Evolutionary conservation across 345 rosid genomes (phyloP).

Genomic region (Euclidium syriacum): DNA sequence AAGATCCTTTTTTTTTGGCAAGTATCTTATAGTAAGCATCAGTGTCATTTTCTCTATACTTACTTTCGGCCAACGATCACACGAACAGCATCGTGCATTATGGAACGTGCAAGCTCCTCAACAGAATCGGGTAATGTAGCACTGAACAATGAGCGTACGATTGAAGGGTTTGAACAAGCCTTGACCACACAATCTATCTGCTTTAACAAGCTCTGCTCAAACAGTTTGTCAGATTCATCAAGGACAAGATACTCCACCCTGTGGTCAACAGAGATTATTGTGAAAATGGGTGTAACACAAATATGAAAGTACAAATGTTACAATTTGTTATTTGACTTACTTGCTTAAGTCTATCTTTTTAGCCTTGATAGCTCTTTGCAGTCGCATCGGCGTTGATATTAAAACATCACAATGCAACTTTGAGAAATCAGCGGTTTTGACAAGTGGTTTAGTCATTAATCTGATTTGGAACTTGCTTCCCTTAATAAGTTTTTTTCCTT

Average conservation of each 20-base stretch:
- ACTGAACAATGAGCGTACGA: constrained; percentile 82
- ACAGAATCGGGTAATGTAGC: constrained; percentile 94
- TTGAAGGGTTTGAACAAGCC: constrained; percentile 87
- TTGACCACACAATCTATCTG: constrained; percentile 88
- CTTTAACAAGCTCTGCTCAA: constrained; percentile 79
- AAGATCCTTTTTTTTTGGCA: constrained; percentile 12
- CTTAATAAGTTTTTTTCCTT: constrained; percentile 78
- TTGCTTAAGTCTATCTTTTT: constrained; percentile 80
- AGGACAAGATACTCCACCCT: constrained; percentile 95
- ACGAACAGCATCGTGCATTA: constrained; percentile 96
- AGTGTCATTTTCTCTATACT: constrained; percentile 23
- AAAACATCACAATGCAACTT: constrained; percentile 76
- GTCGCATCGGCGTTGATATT: constrained; percentile 77
- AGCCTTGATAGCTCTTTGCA: constrained; percentile 57
- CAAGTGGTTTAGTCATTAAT: constrained; percentile 74
- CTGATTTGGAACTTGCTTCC: constrained; percentile 65
- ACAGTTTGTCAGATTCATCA: constrained; percentile 98
- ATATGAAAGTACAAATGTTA: background rate
- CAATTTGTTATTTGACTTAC: constrained; percentile 34
- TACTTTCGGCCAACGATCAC: constrained; percentile 91
- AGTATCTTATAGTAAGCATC: background rate
- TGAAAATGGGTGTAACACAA: background rate
- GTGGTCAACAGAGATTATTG: constrained; percentile 11
- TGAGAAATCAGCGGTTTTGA: constrained; percentile 52
- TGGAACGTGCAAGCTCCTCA: constrained; percentile 91